Conservation (phyloP, 1,284 basidiomycete genomes). For the Cutaneotrichosporon dermatis region DNA sequence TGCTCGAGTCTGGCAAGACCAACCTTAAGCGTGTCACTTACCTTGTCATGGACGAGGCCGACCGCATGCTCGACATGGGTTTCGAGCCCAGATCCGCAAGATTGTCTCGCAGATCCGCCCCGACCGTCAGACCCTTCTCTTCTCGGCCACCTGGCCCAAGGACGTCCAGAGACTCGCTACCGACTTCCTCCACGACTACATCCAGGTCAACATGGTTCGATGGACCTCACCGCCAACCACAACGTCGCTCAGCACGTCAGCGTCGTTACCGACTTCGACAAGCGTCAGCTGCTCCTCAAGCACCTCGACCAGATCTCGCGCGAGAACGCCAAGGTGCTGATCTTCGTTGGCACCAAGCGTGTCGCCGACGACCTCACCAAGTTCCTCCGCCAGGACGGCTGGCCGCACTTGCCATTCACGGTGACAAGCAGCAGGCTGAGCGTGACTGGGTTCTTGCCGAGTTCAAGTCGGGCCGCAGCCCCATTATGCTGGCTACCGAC, state of each 20-base stretch:
- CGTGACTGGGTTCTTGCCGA: constrained; percentile 98
- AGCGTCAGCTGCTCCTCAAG: constrained; percentile 91
- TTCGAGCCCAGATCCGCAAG: constrained; percentile 99
- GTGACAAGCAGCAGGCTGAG: constrained; percentile 86
- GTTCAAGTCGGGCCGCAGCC: constrained; percentile 96
- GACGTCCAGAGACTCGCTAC: constrained; percentile 96
- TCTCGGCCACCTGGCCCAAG: constrained; percentile 99
- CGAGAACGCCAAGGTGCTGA: constrained; percentile 97
- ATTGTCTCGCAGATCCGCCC: constrained; percentile 95
- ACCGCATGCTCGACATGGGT: constrained; percentile 59
- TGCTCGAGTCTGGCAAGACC: constrained; percentile 92
- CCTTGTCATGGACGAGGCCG: constrained; percentile 98
- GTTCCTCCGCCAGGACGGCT: constrained; percentile 92
- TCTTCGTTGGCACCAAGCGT: constrained; percentile 96
- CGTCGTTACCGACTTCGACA: constrained; percentile 97
- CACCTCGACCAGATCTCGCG: constrained; percentile 94
- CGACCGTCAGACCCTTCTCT: constrained; percentile 92
- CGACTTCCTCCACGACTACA: constrained; percentile 94
- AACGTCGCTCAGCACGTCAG: constrained; percentile 95
- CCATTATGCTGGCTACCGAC: constrained; percentile 96
- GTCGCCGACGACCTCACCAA: constrained; percentile 98
- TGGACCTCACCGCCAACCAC: constrained; percentile 97
- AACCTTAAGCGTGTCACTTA: constrained; percentile 95
- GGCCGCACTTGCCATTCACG: constrained; percentile 99
- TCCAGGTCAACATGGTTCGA: constrained; percentile 99